phyloP scores from a whole-genome alignment of 306 rosid genomes.

The Parietaria judaica region DNA sequence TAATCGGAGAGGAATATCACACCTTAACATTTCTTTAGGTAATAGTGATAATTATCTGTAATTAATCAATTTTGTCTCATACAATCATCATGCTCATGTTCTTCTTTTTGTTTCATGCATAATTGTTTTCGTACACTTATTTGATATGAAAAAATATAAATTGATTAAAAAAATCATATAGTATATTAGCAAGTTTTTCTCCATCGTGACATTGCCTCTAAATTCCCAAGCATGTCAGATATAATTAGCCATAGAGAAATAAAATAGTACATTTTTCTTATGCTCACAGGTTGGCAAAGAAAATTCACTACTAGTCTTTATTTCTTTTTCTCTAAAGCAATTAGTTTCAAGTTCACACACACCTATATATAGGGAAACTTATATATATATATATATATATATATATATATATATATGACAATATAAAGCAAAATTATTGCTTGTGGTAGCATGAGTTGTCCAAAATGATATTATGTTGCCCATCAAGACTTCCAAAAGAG shows the following conservation, averaged over 20 bases:
- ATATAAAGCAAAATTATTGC: not conserved
- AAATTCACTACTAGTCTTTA: too few species aligned
- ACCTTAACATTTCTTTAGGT: too few species aligned
- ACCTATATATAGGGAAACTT: too few species aligned
- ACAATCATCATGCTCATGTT: not conserved
- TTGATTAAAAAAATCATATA: too few species aligned
- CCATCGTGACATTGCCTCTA: not conserved
- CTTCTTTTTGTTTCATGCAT: not conserved
- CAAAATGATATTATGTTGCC: constrained; percentile 3
- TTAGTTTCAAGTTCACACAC: too few species aligned
- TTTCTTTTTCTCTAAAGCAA: too few species aligned
- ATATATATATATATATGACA: not conserved
- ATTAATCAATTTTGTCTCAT: not conserved
- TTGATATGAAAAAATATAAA: not conserved
- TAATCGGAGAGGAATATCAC: too few species aligned
- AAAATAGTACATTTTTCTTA: not conserved
- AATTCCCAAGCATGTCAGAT: not conserved
- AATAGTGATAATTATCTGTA: too few species aligned
- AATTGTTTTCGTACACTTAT: too few species aligned
- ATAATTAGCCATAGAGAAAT: not conserved
- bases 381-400: too few species aligned
- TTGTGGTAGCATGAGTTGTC: constrained; percentile 9
- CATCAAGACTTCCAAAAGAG: not conserved
- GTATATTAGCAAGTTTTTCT: too few species aligned
- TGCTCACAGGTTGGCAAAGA: not conserved